Percentiles rank a stretch among this genome's conserved stretches.
phyloP scores from a whole-genome alignment of 345 rosid species.

The Durio zibethinus region DNA sequence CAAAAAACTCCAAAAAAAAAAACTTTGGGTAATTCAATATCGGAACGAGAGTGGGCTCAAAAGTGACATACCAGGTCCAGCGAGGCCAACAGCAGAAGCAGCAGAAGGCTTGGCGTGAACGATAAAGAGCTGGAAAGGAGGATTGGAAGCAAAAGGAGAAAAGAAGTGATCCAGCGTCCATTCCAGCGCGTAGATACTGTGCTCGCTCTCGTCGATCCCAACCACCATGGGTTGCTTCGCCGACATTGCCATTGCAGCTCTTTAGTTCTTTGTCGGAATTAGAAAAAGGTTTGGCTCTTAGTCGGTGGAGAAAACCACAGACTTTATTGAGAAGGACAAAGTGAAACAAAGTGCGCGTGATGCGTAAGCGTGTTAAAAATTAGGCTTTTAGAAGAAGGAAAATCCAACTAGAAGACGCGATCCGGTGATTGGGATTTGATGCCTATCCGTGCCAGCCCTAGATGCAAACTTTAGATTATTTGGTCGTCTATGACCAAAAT shows the following conservation, averaged over 20 bases:
- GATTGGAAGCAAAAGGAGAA: slow-evolving; percentile 43
- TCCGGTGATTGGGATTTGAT: no score
- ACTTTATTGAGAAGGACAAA: neutral
- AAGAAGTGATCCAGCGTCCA: slow-evolving; percentile 88
- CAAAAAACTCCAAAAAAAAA: neutral
- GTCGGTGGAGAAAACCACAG: neutral
- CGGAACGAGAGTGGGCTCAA: no score
- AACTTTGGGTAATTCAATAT: neutral
- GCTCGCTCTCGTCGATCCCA: slow-evolving; percentile 69
- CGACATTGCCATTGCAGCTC: slow-evolving; percentile 34
- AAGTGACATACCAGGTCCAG: slow-evolving; percentile 67
- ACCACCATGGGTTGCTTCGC: slow-evolving; percentile 58
- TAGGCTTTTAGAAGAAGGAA: no score
- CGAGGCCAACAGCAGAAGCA: slow-evolving; percentile 54
- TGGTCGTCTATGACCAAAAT: no score
- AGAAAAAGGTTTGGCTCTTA: neutral
- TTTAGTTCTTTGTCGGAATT: neutral
- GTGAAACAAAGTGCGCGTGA: neutral
- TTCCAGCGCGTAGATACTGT: slow-evolving; percentile 70
- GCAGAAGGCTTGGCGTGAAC: slow-evolving; percentile 77
- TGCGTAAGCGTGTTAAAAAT: no score
- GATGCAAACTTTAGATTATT: no score
- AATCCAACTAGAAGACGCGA: no score
- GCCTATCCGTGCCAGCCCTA: no score
- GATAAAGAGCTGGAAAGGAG: slow-evolving; percentile 72